phyloP scores from a whole-genome alignment of 2,329 filamentous ascomycete species.

The Exophiala aquamarina region DNA sequence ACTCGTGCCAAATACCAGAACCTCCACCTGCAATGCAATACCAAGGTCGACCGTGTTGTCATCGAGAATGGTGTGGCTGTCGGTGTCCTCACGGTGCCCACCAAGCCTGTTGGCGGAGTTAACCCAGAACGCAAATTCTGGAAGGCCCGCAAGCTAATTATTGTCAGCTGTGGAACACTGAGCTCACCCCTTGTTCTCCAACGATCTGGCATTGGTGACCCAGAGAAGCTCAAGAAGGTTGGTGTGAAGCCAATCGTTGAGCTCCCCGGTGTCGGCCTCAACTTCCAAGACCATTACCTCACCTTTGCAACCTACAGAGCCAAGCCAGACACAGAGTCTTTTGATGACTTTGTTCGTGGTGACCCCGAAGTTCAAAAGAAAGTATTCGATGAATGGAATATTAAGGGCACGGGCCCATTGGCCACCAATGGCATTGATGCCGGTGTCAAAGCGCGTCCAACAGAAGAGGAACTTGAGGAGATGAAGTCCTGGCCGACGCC shows the following conservation, averaged over 20 bases:
- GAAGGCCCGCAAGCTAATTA: conserved; percentile 70
- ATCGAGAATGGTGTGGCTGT: conserved; percentile 71
- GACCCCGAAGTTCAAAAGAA: conserved; percentile 70
- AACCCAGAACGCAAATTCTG: conserved; percentile 56
- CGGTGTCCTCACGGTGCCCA: conserved; percentile 68
- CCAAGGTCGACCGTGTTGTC: conserved; percentile 75
- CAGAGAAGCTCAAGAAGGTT: conserved; percentile 66
- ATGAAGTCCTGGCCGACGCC: conserved; percentile 73
- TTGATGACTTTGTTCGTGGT: conserved; percentile 77
- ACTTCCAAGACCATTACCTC: conserved; percentile 76
- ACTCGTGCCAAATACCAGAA: conserved; percentile 70
- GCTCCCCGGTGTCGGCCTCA: conserved; percentile 70
- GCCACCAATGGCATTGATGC: conserved; percentile 79
- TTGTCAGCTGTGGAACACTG: conserved; percentile 70
- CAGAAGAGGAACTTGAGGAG: conserved; percentile 63
- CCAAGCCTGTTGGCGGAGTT: conserved; percentile 64
- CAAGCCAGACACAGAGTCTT: conserved; percentile 73
- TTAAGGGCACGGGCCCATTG: conserved; percentile 75
- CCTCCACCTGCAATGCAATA: conserved; percentile 71
- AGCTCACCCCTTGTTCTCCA: conserved; percentile 75
- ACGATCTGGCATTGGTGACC: conserved; percentile 71
- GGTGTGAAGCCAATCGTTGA: conserved; percentile 70
- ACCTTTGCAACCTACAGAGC: conserved; percentile 71
- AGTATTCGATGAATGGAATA: conserved; percentile 75
- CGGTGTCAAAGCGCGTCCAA: conserved; percentile 75